Conservation (phyloP, 148 eudicot genomes). For the Dianthus caryophyllus region DNA sequence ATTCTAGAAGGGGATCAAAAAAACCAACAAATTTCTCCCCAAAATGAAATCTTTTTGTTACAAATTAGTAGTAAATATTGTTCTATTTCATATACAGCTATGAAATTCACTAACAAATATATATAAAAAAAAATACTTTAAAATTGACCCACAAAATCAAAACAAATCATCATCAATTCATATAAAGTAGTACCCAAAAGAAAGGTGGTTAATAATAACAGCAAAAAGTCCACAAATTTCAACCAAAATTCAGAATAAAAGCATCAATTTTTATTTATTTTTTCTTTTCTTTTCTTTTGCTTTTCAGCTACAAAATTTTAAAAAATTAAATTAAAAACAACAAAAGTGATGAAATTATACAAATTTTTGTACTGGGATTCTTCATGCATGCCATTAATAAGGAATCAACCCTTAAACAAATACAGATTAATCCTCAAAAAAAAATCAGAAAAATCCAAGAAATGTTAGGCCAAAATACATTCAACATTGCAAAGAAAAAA, state of each 20-base stretch:
- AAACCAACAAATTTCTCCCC: no score
- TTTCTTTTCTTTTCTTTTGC: slow-evolving; percentile 20
- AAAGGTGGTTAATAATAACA: neutral
- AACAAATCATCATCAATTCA: neutral
- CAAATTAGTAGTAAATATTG: no score
- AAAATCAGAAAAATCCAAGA: neutral
- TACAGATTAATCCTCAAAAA: neutral
- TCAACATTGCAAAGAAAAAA: no score
- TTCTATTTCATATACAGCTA: no score
- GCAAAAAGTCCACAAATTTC: slow-evolving; percentile 7
- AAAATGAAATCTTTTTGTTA: no score
- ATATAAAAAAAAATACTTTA: no score
- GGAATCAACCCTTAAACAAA: slow-evolving; percentile 17
- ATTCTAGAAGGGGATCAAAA: neutral
- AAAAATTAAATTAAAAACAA: no score
- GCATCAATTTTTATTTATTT: slow-evolving; percentile 16
- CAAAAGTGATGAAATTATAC: neutral
- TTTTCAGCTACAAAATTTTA: slow-evolving; percentile 10
- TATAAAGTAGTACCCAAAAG: neutral
- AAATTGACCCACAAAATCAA: slow-evolving; percentile 13
- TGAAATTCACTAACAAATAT: neutral
- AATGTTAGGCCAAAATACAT: neutral
- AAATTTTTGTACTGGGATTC: slow-evolving; percentile 15
- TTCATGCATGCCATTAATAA: slow-evolving; percentile 21
- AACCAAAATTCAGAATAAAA: slow-evolving; percentile 20